These are phyloP conservation scores for Pelargonium citronellum DNA, from an alignment of 441 rosid genomes.

Conservation along the genomic window DNA sequence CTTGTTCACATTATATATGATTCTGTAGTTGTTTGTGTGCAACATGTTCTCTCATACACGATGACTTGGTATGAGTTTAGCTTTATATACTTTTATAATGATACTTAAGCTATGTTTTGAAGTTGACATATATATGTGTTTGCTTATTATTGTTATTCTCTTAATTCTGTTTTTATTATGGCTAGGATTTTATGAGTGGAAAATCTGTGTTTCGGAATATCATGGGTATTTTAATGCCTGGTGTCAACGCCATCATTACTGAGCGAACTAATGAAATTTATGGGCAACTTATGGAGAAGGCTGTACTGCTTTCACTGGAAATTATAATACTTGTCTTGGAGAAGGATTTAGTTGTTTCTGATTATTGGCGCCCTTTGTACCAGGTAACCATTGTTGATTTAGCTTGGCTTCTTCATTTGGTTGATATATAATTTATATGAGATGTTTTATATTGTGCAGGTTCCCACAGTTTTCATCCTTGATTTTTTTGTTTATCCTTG, in stretches of 20 bases:
- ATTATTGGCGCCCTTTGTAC: conserved; percentile 91
- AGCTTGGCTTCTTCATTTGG: conserved; percentile 8
- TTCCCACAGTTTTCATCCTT: background rate
- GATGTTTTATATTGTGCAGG: background rate
- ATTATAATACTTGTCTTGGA: conserved; percentile 73
- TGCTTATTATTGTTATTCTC: background rate
- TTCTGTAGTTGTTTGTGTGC: background rate
- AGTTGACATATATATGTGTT: background rate
- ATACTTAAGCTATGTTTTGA: conserved; percentile 4
- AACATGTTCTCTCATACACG: background rate
- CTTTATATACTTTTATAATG: conserved; percentile 8
- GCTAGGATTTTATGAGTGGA: conserved; percentile 98
- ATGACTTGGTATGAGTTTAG: background rate
- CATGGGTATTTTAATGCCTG: conserved; percentile 77
- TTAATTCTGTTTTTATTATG: conserved; percentile 18
- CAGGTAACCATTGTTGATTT: conserved; percentile 43
- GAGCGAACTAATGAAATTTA: conserved; percentile 71
- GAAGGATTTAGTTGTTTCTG: conserved; percentile 72
- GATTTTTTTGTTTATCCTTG: background rate
- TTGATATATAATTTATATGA: background rate
- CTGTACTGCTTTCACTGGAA: conserved; percentile 84
- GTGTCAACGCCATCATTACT: conserved; percentile 64
- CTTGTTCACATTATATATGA: conserved; percentile 10
- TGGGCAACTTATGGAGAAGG: conserved; percentile 83
- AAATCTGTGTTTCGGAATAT: conserved; percentile 77